A percentile compares a stretch with the other conserved stretches of the same genome.
phyloP scores from a whole-genome alignment of 202 grass and related monocot species.

The Zizania palustris region DNA sequence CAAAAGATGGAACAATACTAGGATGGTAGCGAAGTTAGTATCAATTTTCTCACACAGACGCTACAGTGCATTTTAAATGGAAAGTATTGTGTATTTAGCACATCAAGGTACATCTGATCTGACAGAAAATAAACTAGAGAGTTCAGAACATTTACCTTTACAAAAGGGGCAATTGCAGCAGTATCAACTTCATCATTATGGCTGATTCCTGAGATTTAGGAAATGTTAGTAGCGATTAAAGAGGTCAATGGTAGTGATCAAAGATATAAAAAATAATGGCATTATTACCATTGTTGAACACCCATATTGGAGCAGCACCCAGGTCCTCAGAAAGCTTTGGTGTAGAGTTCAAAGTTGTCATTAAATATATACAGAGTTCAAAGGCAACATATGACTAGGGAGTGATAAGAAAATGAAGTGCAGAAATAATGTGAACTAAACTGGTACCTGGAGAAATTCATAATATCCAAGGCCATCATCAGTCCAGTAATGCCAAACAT shows the following conservation, averaged over 20 bases:
- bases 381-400: slow-evolving; percentile 43
- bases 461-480: slow-evolving; percentile 92
- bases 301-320: slow-evolving; percentile 82
- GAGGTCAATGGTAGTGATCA: background rate
- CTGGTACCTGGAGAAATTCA: slow-evolving; percentile 79
- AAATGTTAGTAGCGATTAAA: slow-evolving; percentile 19
- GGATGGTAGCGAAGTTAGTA: background rate
- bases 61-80: background rate
- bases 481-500: slow-evolving; percentile 94
- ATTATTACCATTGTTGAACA: slow-evolving; percentile 92
- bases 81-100: slow-evolving; percentile 13
- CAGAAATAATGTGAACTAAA: background rate
- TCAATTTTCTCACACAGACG: background rate
- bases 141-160: slow-evolving; percentile 60
- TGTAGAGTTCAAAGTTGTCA: background rate
- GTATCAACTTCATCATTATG: slow-evolving; percentile 77
- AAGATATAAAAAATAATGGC: slow-evolving; percentile 1
- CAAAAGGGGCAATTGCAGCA: slow-evolving; percentile 53
- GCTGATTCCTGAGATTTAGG: slow-evolving; percentile 67
- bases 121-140: background rate
- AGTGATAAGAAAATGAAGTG: slow-evolving; percentile 14
- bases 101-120: background rate
- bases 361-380: slow-evolving; percentile 14
- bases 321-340: slow-evolving; percentile 87
- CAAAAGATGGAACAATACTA: background rate